Evolutionary conservation across 2,329 filamentous ascomycete species (phyloP).

Genomic region (Botrytis medusae): DNA sequence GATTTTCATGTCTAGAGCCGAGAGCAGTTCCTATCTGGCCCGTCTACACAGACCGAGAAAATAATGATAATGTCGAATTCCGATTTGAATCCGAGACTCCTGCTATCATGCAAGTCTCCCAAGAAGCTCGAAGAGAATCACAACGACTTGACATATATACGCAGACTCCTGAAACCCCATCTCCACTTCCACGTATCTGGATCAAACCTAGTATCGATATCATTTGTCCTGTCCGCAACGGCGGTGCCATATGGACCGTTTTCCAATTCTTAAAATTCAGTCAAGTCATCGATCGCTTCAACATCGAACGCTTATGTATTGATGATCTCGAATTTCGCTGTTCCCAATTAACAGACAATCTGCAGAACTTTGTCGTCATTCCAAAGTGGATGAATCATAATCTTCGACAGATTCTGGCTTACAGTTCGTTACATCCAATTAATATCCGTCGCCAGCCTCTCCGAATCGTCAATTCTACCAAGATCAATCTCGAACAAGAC

Average conservation of each 20-base stretch:
- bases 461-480: neutral
- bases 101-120: neutral
- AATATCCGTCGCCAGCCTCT: neutral
- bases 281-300: neutral
- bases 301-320: neutral
- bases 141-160: neutral
- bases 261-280: neutral
- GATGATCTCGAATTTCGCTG: neutral
- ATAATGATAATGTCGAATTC: neutral
- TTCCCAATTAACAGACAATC: neutral
- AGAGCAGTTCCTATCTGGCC: neutral
- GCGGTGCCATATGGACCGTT: neutral
- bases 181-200: neutral
- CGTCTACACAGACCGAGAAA: neutral
- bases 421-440: neutral
- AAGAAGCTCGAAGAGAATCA: neutral
- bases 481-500: accelerated
- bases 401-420: neutral
- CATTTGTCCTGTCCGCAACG: neutral
- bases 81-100: neutral
- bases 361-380: neutral
- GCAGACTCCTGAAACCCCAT: accelerated
- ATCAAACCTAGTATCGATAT: neutral
- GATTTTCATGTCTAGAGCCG: neutral
- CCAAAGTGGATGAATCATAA: neutral